Percentiles rank a stretch among this genome's conserved stretches.
phyloP scores from a whole-genome alignment of 2,329 filamentous ascomycete species.

The Pseudonectria buxi region DNA sequence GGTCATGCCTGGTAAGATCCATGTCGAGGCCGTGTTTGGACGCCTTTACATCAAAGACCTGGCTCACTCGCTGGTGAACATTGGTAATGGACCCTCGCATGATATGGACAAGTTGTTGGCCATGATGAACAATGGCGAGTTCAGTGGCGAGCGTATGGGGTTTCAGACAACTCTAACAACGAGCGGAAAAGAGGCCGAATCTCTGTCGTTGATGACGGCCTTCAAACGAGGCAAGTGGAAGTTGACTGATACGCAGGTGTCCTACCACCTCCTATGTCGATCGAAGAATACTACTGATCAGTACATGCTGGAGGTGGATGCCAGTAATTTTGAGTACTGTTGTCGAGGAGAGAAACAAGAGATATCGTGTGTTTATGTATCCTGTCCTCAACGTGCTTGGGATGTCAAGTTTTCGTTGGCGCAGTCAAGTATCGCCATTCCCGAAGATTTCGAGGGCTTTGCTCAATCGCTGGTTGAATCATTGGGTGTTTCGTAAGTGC shows the following conservation, averaged over 20 bases:
- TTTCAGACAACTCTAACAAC: conserved; percentile 25
- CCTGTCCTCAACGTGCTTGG: conserved; percentile 26
- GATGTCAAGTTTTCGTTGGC: conserved; percentile 23
- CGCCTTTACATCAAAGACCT: conserved; percentile 22
- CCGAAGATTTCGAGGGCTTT: conserved; percentile 12
- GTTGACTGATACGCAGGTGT: conserved; percentile 10
- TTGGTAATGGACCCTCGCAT: conserved; percentile 14
- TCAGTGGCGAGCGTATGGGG: conserved; percentile 7
- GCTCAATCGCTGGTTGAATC: conserved; percentile 16
- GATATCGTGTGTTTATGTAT: conserved; percentile 19
- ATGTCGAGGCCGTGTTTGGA: conserved; percentile 21
- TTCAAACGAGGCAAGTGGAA: conserved; percentile 14
- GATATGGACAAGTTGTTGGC: conserved; percentile 5
- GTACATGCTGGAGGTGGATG: conserved; percentile 22
- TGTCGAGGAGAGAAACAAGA: conserved; percentile 15
- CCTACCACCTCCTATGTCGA: conserved; percentile 22
- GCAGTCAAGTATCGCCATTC: conserved; percentile 6
- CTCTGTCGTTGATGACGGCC: conserved; percentile 8
- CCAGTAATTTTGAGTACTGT: conserved; percentile 15
- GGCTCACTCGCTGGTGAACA: conserved; percentile 11
- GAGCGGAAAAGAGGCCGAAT: conserved; percentile 18
- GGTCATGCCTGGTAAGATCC: conserved; percentile 17
- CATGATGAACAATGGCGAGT: conserved; percentile 4
- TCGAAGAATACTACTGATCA: neutral
- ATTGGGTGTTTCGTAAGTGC: conserved; percentile 19